Conservation (phyloP, 495 filamentous ascomycete species). For the Durotheca rogersii region DNA sequence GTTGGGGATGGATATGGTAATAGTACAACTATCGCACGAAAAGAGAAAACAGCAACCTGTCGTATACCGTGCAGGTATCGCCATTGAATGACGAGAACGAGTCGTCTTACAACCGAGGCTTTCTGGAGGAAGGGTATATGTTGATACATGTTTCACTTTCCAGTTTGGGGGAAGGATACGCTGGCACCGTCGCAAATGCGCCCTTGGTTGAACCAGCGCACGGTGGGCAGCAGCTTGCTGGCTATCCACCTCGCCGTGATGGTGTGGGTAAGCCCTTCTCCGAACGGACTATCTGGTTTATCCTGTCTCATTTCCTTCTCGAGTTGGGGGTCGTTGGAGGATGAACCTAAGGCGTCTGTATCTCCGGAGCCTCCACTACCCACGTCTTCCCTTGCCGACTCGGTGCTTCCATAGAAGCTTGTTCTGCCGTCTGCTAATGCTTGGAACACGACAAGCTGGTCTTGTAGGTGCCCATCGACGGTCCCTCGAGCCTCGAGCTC, state of each 20-base stretch:
- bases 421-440: slow-evolving; percentile 62
- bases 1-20: too few species aligned
- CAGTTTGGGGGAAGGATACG: slow-evolving; percentile 22
- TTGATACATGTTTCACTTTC: neutral
- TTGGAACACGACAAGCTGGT: slow-evolving; percentile 82
- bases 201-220: slow-evolving; percentile 55
- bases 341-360: neutral
- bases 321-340: slow-evolving; percentile 32
- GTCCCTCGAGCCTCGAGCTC: slow-evolving; percentile 57
- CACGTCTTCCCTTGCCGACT: slow-evolving; percentile 1
- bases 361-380: slow-evolving; percentile 11
- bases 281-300: slow-evolving; percentile 46
- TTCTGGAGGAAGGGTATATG: neutral
- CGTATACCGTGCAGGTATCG: too few species aligned
- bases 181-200: slow-evolving; percentile 53
- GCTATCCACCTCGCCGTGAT: slow-evolving; percentile 76
- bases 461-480: slow-evolving; percentile 72
- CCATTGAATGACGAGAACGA: too few species aligned
- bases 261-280: slow-evolving; percentile 66
- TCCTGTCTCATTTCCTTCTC: slow-evolving; percentile 32
- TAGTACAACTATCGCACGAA: too few species aligned
- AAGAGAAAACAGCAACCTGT: too few species aligned
- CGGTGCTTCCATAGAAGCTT: slow-evolving; percentile 32
- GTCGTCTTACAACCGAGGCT: too few species aligned
- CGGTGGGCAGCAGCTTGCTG: slow-evolving; percentile 51